These are phyloP conservation scores for Amaranthus tricolor DNA, from an alignment of 179 eudicot species.

Conservation along the genomic window DNA sequence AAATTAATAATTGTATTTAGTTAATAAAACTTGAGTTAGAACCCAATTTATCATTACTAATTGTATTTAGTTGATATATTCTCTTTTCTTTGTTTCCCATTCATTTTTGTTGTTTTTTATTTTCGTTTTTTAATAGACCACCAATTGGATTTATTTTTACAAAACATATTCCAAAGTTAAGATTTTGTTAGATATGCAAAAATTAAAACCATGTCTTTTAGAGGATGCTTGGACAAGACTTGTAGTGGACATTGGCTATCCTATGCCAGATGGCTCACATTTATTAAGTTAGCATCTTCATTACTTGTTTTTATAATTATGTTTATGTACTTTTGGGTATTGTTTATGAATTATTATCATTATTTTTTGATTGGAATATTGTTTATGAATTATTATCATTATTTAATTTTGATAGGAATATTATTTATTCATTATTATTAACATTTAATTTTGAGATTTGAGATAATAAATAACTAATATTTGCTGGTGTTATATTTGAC, in stretches of 20 bases:
- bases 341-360: too few relatives aligned
- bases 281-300: background rate
- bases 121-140: background rate
- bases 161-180: conserved; percentile 19
- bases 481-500: too few relatives aligned
- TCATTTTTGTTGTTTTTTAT: background rate
- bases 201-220: conserved; percentile 17
- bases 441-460: too few relatives aligned
- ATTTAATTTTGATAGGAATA: too few relatives aligned
- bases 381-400: too few relatives aligned
- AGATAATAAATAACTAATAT: too few relatives aligned
- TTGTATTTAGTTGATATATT: background rate
- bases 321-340: background rate
- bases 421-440: too few relatives aligned
- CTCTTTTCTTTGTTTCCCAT: background rate
- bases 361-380: too few relatives aligned
- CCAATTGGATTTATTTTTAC: background rate
- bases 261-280: conserved; percentile 16
- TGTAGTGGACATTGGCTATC: conserved; percentile 14
- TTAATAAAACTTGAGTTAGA: too few relatives aligned
- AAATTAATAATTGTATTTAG: too few relatives aligned
- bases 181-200: conserved; percentile 28
- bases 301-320: background rate
- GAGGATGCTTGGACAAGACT: conserved; percentile 28
- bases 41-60: too few relatives aligned